Base-by-base conservation (phyloP, 805 yeast species). In the Kodamaea kaohsiungensis region DNA sequence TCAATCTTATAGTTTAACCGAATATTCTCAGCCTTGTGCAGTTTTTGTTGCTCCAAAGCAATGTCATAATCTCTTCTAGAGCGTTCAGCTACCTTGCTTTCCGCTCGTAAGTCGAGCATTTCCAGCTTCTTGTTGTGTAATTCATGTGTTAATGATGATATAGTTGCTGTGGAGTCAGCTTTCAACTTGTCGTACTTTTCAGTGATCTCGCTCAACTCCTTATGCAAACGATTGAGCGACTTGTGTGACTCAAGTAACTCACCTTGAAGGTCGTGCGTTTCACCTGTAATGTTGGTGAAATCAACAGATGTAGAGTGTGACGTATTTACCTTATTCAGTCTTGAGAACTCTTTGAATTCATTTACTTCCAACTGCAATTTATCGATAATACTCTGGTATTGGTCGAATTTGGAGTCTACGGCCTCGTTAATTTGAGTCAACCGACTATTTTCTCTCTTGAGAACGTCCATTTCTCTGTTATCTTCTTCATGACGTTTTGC, bases 351-450 rank as follows among this genome's bases (percentile, higher is more conserved):
- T 40, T 64, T 66, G 48, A 71, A 62, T 2, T 65, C 67, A 45
- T 66, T 64, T 6, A 72, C 71, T 49, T 73, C 76, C 13, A 56
- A 54, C 52, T 71, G 75, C 8, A 72, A 61, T 15, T 59, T 56
- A 49, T 70, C 72, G 15, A 73, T 71, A 25, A 65, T 58, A 2
- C 53, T 55, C 55, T 71, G 73, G 53, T 71, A 70, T 46, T 69
- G 66, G 12, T 65, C 65, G 17, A 72, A 64, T 46, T 68, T 71
- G 9, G 57, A 51, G 38, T 65, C 66, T 17, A 70, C 63, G 2
- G 60, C 53, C 16, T 57, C 46, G 46, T 68, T 63, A 7, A 62
- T 52, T 6, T 53, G 48, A 2, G 47, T 49, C 25, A 68, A 53
- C 18, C 66, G 55, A 17, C 56, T 40, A 47, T 67, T 67, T 47